These are phyloP conservation scores for Mentha longifolia DNA, from an alignment of 257 asterid genomes.

Conservation along the genomic window DNA sequence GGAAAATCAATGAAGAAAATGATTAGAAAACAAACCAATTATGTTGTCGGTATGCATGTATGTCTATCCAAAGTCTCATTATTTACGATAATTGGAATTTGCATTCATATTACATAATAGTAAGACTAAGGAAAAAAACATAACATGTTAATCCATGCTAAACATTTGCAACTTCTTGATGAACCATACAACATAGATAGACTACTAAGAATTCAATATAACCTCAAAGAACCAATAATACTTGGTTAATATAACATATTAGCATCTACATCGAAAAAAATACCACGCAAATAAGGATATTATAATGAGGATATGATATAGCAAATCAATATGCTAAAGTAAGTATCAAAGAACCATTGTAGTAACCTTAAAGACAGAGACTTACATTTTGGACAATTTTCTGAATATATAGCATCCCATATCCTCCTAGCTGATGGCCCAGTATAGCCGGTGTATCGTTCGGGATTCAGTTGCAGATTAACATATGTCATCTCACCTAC, in stretches of 20 bases:
- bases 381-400: slow-evolving; percentile 92
- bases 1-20: too few relatives aligned
- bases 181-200: neutral
- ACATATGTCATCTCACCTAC: slow-evolving; percentile 96
- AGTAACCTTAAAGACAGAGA: slow-evolving; percentile 26
- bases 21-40: too few relatives aligned
- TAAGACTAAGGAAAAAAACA: too few relatives aligned
- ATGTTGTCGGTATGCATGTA: too few relatives aligned
- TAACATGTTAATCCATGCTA: too few relatives aligned
- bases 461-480: slow-evolving; percentile 88
- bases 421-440: slow-evolving; percentile 95
- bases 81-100: too few relatives aligned
- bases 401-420: slow-evolving; percentile 94
- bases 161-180: too few relatives aligned
- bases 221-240: neutral
- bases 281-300: slow-evolving; percentile 8
- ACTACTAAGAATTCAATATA: neutral
- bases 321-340: slow-evolving; percentile 17
- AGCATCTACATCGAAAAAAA: slow-evolving; percentile 15
- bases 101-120: too few relatives aligned
- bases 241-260: slow-evolving; percentile 9
- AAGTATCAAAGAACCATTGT: slow-evolving; percentile 23
- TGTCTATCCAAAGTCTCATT: too few relatives aligned
- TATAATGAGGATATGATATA: neutral
- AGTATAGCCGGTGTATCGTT: slow-evolving; percentile 89